Evolutionary conservation across 2,329 filamentous ascomycete genomes (phyloP).

Genomic region (Colletotrichum godetiae): DNA sequence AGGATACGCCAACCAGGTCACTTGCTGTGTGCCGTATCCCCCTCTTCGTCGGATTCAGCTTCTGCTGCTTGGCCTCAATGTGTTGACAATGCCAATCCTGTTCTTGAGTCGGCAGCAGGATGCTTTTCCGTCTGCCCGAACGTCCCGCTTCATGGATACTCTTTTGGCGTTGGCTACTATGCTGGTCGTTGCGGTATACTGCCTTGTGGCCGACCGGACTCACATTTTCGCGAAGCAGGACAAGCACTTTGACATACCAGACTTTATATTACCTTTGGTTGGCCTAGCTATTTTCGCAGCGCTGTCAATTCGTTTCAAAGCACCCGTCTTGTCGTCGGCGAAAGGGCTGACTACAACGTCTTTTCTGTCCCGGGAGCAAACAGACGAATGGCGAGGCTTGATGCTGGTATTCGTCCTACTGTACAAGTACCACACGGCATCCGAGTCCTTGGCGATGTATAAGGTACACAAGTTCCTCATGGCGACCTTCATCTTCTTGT

Average conservation of each 20-base stretch:
- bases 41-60: conserved; percentile 38
- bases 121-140: conserved; percentile 41
- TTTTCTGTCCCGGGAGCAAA: conserved; percentile 63
- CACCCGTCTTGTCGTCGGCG: neutral
- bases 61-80: conserved; percentile 37
- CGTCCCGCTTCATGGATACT: conserved; percentile 34
- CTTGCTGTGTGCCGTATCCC: conserved; percentile 64
- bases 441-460: conserved; percentile 62
- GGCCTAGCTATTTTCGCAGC: conserved; percentile 40
- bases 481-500: conserved; percentile 71
- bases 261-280: conserved; percentile 39
- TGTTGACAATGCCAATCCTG: conserved; percentile 30
- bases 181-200: conserved; percentile 49
- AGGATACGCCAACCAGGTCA: conserved; percentile 58
- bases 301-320: conserved; percentile 21
- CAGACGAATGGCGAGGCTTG: conserved; percentile 75
- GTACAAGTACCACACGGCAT: conserved; percentile 67
- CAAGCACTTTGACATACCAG: conserved; percentile 53
- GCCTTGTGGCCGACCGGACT: conserved; percentile 65
- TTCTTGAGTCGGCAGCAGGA: conserved; percentile 20
- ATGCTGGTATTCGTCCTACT: conserved; percentile 66
- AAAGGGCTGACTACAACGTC: conserved; percentile 15
- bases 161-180: conserved; percentile 43
- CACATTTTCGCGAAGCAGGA: conserved; percentile 63
- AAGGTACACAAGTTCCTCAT: conserved; percentile 65